Percentiles rank a stretch among this genome's conserved stretches.
Evolutionary conservation across 805 yeast genomes (phyloP).

Genomic region (Saccharomycopsis microspora): DNA sequence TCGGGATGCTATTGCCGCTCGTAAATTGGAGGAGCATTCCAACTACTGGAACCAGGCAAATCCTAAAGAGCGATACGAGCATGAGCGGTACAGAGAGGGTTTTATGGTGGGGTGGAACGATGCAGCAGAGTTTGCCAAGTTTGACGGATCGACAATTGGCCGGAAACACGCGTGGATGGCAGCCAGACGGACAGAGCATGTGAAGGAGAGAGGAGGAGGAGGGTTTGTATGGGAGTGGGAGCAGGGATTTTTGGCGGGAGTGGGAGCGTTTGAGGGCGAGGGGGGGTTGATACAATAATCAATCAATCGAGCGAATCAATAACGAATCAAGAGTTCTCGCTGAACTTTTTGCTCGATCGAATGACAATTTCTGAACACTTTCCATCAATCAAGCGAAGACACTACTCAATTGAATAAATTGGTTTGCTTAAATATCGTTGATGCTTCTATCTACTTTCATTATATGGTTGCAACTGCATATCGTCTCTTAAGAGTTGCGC

Average conservation of each 20-base stretch:
- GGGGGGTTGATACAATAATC: slow-evolving; percentile 1
- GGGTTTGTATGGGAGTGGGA: slow-evolving; percentile 78
- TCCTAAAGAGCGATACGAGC: slow-evolving; percentile 56
- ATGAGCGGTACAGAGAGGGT: slow-evolving; percentile 74
- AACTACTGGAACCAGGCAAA: slow-evolving; percentile 59
- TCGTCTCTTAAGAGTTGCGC: too few species aligned
- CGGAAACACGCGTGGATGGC: slow-evolving; percentile 57
- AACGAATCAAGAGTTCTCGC: too few species aligned
- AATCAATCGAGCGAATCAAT: too few species aligned
- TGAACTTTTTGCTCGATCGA: too few species aligned
- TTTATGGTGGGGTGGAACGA: slow-evolving; percentile 69
- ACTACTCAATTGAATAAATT: too few species aligned
- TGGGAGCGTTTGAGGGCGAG: slow-evolving; percentile 27
- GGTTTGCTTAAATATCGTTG: too few species aligned
- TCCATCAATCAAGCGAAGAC: too few species aligned
- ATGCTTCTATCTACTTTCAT: too few species aligned
- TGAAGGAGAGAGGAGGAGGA: slow-evolving; percentile 41
- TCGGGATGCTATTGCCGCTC: slow-evolving; percentile 29
- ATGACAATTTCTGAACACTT: too few species aligned
- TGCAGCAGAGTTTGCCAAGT: slow-evolving; percentile 51
- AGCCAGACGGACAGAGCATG: slow-evolving; percentile 54
- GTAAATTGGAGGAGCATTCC: slow-evolving; percentile 35
- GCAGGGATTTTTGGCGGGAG: slow-evolving; percentile 68
- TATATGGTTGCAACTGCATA: too few species aligned
- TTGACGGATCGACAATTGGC: slow-evolving; percentile 65